Evolutionary conservation across 768 basidiomycete genomes (phyloP), one percentile per base, ranked within the genome.

Genomic region (Imleria badia): DNA sequence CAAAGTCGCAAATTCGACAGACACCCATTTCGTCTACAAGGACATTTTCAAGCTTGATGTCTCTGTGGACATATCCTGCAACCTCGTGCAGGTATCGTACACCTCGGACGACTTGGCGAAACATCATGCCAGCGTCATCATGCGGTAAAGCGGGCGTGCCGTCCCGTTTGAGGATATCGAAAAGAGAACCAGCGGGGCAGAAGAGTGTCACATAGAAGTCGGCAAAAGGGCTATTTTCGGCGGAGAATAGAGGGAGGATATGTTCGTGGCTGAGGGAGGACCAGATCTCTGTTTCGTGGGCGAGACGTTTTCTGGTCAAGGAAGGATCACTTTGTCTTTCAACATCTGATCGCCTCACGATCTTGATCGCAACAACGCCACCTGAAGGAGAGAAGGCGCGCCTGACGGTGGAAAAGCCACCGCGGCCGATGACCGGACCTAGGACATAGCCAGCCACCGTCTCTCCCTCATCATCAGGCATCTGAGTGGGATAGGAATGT

Each of bases 1-100:
- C 91, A 73, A 95, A 94, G 73, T 95, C 93, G 41, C 78, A 76
- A 31, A 96, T 87, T 66, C 85, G 84, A 76, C 92, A 94, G n/a
- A 86, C 80, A 51, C 91, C 89, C 76, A 82, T 84, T 67, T 91
- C 89, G 69, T 95, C 92, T 49, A 95, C 86, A 40, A 98, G 82
- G 45, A 98, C 85, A 75, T 99, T 99, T 74, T 98, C 97, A 55
- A 97, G 82, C 76, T 99, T 99, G 70, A 99, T 76, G 73, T 99
- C 97, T 62, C 94, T 83, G 75, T 99, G 96, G 50, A 95, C 88
- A 61, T 88, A 82, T 9, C 79, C 73, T 26, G 84, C 87, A 39
- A 82, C 81, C 54, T 87, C 82, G 69, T 96, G 93, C 66, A 96
- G 72, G 73, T 94, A 94, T 48, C 84, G 80, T 66, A 94, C 72